phyloP scores from a whole-genome alignment of 2,329 filamentous ascomycete species.

The Plectosphaerella sp. region DNA sequence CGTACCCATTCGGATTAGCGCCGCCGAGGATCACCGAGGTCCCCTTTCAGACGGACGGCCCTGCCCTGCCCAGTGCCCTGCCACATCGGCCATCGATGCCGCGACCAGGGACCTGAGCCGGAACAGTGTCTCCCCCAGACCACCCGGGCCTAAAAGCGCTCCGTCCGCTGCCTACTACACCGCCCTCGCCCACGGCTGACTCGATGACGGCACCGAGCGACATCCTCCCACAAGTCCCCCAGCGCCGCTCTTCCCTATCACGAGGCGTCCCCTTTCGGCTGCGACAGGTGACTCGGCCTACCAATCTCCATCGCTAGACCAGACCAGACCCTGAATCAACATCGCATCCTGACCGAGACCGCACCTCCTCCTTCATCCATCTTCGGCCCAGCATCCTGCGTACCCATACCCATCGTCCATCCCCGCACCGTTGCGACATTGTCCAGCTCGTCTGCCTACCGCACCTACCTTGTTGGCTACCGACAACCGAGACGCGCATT shows the following conservation, averaged over 20 bases:
- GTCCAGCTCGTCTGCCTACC: background rate
- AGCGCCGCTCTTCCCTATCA: background rate
- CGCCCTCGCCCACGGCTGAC: conserved; percentile 1
- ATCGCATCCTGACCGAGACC: background rate
- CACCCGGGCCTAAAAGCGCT: too few relatives aligned
- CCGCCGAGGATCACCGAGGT: too few relatives aligned
- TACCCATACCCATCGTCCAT: too few relatives aligned
- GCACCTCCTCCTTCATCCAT: too few relatives aligned
- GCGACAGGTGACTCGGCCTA: conserved; percentile 2
- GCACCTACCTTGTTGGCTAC: background rate
- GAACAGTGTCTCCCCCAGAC: background rate
- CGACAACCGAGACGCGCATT: background rate
- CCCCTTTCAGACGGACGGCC: background rate
- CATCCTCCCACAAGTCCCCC: background rate
- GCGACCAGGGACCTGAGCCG: too few relatives aligned
- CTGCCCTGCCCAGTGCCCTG: too few relatives aligned
- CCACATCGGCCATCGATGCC: too few relatives aligned
- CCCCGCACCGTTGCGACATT: too few relatives aligned
- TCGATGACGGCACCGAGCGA: conserved; percentile 3
- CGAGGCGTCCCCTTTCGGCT: conserved; percentile 1
- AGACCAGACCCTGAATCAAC: background rate
- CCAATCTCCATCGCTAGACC: background rate
- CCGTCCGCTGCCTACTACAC: background rate
- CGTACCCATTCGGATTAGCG: too few relatives aligned
- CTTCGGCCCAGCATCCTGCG: too few relatives aligned